Evolutionary conservation across 2,329 filamentous ascomycete species (phyloP).

Genomic region (Hirsutella thompsonii): DNA sequence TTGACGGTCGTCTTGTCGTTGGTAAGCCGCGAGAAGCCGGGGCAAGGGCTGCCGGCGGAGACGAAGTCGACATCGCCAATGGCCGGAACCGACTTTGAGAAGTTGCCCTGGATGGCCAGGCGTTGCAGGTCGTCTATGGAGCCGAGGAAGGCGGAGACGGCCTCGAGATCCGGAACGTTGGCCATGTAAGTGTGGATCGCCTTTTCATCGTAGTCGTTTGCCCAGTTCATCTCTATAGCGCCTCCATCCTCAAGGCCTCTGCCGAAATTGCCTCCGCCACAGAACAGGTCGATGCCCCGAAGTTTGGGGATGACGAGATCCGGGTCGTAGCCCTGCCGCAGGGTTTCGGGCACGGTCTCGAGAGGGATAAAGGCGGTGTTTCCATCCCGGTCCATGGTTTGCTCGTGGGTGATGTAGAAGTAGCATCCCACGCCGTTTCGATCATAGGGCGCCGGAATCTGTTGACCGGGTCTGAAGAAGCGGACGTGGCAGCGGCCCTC

Average conservation of each 20-base stretch:
- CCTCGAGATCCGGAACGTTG: constrained; percentile 33
- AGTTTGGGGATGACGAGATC: constrained; percentile 23
- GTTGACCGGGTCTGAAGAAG: constrained; percentile 29
- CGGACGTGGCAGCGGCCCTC: constrained; percentile 46
- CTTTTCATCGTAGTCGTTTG: constrained; percentile 50
- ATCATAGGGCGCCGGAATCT: constrained; percentile 50
- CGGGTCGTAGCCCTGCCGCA: constrained; percentile 46
- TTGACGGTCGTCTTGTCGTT: constrained; percentile 34
- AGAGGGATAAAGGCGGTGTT: constrained; percentile 21
- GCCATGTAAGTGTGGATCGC: constrained; percentile 65
- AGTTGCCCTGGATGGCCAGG: constrained; percentile 37
- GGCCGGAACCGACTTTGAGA: constrained; percentile 33
- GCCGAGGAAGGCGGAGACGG: constrained; percentile 47
- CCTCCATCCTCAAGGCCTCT: constrained; percentile 62
- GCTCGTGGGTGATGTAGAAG: constrained; percentile 45
- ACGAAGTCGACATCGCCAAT: constrained; percentile 57
- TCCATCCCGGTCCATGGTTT: not conserved
- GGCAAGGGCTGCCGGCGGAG: constrained; percentile 63
- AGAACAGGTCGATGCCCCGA: constrained; percentile 59
- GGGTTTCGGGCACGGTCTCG: constrained; percentile 14
- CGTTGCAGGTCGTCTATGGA: constrained; percentile 59
- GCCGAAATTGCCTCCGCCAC: constrained; percentile 66
- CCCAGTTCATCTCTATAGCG: constrained; percentile 50
- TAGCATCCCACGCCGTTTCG: constrained; percentile 51
- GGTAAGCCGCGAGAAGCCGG: constrained; percentile 60